Evolutionary conservation across 2,329 filamentous ascomycete species (phyloP).

Genomic region (Tolypocladium paradoxum): DNA sequence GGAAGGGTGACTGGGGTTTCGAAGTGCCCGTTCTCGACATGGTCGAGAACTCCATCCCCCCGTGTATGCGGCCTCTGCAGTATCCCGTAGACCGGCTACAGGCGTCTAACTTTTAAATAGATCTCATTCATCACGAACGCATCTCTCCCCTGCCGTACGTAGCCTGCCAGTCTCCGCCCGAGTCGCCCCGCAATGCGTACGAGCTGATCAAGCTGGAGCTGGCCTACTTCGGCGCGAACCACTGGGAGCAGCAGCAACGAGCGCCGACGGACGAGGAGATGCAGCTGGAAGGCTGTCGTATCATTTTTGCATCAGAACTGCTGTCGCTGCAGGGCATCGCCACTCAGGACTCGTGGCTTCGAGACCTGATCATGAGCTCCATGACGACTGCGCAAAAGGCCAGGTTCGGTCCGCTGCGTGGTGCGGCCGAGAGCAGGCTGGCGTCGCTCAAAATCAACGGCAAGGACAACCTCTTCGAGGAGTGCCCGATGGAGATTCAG

Average conservation of each 20-base stretch:
- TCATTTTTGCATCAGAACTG: constrained; percentile 44
- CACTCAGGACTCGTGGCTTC: constrained; percentile 40
- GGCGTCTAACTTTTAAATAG: constrained; percentile 35
- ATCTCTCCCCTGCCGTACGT: constrained; percentile 43
- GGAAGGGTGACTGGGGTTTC: constrained; percentile 62
- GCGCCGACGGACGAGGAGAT: constrained; percentile 41
- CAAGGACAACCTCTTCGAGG: constrained; percentile 46
- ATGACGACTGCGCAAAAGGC: constrained; percentile 31
- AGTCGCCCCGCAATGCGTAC: constrained; percentile 46
- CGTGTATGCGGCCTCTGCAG: constrained; percentile 39
- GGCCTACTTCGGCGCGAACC: constrained; percentile 37
- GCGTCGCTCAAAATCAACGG: constrained; percentile 44
- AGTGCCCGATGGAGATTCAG: constrained; percentile 43
- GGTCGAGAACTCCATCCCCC: constrained; percentile 57
- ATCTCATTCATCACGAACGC: constrained; percentile 54
- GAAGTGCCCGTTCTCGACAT: constrained; percentile 49
- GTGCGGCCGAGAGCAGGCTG: constrained; percentile 34
- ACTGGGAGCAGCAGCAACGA: constrained; percentile 27
- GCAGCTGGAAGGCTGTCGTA: constrained; percentile 46
- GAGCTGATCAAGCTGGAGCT: constrained; percentile 50
- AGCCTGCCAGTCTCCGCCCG: constrained; percentile 31
- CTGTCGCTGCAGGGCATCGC: constrained; percentile 28
- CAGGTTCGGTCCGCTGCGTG: constrained; percentile 35
- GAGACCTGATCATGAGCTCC: constrained; percentile 45
- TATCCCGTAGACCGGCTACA: constrained; percentile 25